Evolutionary conservation across 2,329 filamentous ascomycete species (phyloP), one percentile per base, ranked within the genome.

Genomic region (Fusarium zealandicum): DNA sequence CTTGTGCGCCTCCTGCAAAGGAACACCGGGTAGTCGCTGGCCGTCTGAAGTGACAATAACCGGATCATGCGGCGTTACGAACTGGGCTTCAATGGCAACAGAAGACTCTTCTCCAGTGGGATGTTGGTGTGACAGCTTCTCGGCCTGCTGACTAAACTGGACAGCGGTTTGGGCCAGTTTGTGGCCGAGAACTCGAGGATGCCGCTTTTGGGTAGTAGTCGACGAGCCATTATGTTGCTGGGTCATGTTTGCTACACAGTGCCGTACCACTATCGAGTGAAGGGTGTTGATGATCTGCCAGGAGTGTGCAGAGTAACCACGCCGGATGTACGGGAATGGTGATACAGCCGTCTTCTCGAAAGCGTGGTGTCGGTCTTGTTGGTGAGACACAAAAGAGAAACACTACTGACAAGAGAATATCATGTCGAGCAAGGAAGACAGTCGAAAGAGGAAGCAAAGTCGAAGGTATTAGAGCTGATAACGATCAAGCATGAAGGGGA

Each of bases 11-110:
- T 93, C 89, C 27, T 82, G 77, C 5, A 91, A 69, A 1, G 89
- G 89, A 2, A 92, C 85, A 1, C 83, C 82, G 0, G 90, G 89
- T 6, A 92, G 71, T 32, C 88, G 78, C 39, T 82, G 80, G 25
- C 88, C 89, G 68, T 88, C 83, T 12, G 82, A 80, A 1, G 88
- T 91, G 46, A 87, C 76, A 38, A 93, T 83, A 13, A 92, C 84
- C 1, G 89, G 84, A 69, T 93, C 89, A 41, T 88, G 84, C 0
- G 87, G 82, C 1, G 90, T 93, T 27, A 88, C 75, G 56, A 82
- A 85, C n/a, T 74, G 80, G 25, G 88, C 88, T 67, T 87, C 79
- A 41, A 87, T 75, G 2, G 87, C 87, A 12, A 85, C 79, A 5
- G 43, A 74, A 52, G 41, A 67, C 52, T 64, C 71, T 33, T 55